Evolutionary conservation across 2,329 filamentous ascomycete genomes (phyloP).

Genomic region (Lachnellula cervina): DNA sequence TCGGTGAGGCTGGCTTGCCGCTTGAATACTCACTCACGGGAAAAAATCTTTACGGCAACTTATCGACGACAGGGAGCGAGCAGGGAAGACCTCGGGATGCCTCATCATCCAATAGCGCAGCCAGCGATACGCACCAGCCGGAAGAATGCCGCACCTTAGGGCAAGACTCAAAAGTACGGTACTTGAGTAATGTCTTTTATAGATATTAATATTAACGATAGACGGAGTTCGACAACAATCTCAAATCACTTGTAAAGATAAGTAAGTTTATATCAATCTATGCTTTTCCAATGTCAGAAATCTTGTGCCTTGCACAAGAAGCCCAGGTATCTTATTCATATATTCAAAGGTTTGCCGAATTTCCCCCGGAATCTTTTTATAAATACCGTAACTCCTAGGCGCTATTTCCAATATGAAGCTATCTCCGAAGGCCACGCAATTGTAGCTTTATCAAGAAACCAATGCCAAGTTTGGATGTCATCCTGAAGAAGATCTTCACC

Average conservation of each 20-base stretch:
- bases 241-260: neutral
- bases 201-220: too few relatives aligned
- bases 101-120: neutral
- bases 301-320: neutral
- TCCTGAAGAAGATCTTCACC: neutral
- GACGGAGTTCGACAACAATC: neutral
- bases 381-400: neutral
- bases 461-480: neutral
- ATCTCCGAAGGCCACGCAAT: slow-evolving; percentile 11
- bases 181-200: too few relatives aligned
- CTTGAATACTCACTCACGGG: neutral
- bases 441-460: neutral
- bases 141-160: slow-evolving; percentile 2
- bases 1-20: too few relatives aligned
- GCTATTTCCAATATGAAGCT: slow-evolving; percentile 4
- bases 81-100: neutral
- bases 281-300: neutral
- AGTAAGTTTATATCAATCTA: too few relatives aligned
- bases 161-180: neutral
- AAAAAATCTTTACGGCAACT: neutral
- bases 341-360: neutral
- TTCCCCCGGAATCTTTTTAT: neutral
- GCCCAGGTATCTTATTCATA: neutral
- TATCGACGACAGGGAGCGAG: neutral
- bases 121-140: neutral